Evolutionary conservation across 2,329 filamentous ascomycete genomes (phyloP), one percentile per base, ranked within the genome.

Genomic region (Aspergillus hiratsukae): DNA sequence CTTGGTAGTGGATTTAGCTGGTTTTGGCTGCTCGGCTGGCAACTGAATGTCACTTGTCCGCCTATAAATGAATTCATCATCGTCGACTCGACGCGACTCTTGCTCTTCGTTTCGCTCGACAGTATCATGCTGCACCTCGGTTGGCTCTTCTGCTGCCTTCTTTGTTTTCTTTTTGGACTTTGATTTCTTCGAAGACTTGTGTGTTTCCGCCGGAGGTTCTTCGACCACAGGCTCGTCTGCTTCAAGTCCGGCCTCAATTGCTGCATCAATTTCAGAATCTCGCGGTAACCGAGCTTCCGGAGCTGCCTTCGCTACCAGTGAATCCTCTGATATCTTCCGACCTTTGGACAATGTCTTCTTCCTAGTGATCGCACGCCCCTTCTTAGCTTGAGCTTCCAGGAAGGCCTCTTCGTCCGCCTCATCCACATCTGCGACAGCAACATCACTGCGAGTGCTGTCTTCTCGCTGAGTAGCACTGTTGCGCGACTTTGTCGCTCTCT

Each of bases 211-310:
- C 11, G 45, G 60, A 7, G 78, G 70, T 35, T 79, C 77, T 48
- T 84, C 83, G 14, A 82, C 79, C 29, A 35, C 45, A 1, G 78
- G 80, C 27, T 82, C 66, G 1, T 79, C 81, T 29, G 79, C 76
- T 46, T 87, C 83, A 9, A 89, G 78, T 56, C 88, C 87, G 2
- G 82, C 84, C 64, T 88, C 82, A 1, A 90, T 75, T 50, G 84
- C 83, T 23, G 81, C 81, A 52, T 90, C 85, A 40, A 89, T 81
- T 60, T 88, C 86, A 1, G 85, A 82, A 58, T 89, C 85, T 54
- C 84, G 79, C 0, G 81, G 80, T 10, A 82, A 72, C 4, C 72
- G 71, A 17, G 73, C 73, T n/a, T 76, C 75, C 7, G 75, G 66
- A 1, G 76, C 74, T 0, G 76, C 73, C 35, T 78, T 80, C 1